phyloP scores from a whole-genome alignment of 345 rosid genomes.

The Acer saccharum region DNA sequence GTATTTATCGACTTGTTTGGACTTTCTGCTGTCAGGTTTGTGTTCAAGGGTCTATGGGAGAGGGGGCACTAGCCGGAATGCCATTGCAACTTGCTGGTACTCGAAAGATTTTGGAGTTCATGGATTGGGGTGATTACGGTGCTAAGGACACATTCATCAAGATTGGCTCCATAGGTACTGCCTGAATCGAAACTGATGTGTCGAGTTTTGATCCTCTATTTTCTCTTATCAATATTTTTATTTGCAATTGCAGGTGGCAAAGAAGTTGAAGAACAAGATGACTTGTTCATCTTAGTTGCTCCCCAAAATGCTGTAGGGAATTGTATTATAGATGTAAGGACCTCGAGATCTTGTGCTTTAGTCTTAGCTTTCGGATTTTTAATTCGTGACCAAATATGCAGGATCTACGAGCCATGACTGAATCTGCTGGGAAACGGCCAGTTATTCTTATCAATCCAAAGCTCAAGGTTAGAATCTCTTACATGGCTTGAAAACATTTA shows the following conservation, averaged over 20 bases:
- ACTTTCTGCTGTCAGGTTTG: conserved; percentile 64
- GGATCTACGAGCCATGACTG: conserved; percentile 95
- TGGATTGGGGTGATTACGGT: conserved; percentile 96
- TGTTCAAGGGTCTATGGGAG: conserved; percentile 98
- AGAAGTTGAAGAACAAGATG: conserved; percentile 88
- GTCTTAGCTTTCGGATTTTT: conserved; percentile 3
- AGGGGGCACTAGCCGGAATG: conserved; percentile 97
- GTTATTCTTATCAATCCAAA: conserved; percentile 86
- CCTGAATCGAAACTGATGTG: neutral
- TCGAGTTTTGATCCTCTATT: neutral
- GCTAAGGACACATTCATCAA: conserved; percentile 81
- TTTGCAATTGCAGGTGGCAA: conserved; percentile 55
- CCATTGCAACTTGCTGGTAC: conserved; percentile 92
- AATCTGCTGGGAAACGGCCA: conserved; percentile 84
- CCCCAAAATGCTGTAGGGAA: conserved; percentile 98
- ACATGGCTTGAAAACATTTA: neutral
- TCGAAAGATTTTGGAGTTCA: conserved; percentile 85
- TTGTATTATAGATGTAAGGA: conserved; percentile 85
- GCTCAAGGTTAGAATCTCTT: conserved; percentile 59
- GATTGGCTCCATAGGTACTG: conserved; percentile 81
- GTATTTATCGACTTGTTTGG: conserved; percentile 4
- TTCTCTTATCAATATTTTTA: neutral
- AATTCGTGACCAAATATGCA: conserved; percentile 30
- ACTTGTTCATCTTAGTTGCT: conserved; percentile 85
- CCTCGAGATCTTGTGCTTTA: conserved; percentile 11